phyloP scores from a whole-genome alignment of 176 grass and related monocot species.

The Avena atlantica region DNA sequence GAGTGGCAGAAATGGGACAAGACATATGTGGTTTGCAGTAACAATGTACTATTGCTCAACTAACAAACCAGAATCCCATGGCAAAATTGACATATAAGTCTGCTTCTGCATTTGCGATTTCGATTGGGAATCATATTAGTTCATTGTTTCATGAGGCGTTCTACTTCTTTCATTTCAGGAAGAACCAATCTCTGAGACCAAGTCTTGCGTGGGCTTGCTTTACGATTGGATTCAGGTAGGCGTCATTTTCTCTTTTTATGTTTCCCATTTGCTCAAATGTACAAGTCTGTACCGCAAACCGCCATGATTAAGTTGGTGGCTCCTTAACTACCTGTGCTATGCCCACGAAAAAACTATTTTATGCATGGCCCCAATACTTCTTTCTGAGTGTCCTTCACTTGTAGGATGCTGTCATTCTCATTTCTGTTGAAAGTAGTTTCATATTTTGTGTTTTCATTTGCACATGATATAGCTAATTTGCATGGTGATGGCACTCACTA shows the following conservation, averaged over 20 bases:
- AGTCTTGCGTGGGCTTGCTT: conserved; percentile 52
- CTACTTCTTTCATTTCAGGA: conserved; percentile 49
- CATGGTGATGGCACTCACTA: not conserved
- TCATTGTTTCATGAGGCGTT: conserved; percentile 11
- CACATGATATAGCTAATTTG: not conserved
- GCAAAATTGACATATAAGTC: conserved; percentile 8
- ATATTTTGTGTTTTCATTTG: not conserved
- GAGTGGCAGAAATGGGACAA: not conserved
- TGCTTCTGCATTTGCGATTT: conserved; percentile 40
- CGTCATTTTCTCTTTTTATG: conserved; percentile 30
- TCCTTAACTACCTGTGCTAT: conserved; percentile 11
- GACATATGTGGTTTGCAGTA: not conserved
- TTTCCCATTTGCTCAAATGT: conserved; percentile 21
- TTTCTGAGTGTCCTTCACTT: conserved; percentile 24
- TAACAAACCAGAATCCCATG: conserved; percentile 30
- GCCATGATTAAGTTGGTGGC: not conserved
- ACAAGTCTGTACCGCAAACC: not conserved
- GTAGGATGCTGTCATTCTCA: not conserved
- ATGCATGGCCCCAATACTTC: not conserved
- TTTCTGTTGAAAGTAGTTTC: conserved; percentile 8
- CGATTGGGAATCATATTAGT: conserved; percentile 11
- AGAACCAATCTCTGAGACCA: conserved; percentile 35
- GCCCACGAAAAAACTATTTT: not conserved
- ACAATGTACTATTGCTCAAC: not conserved
- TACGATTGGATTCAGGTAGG: conserved; percentile 68